Evolutionary conservation across 345 rosid genomes (phyloP), one percentile per base, ranked within the genome.

Genomic region (Brassica cretica): DNA sequence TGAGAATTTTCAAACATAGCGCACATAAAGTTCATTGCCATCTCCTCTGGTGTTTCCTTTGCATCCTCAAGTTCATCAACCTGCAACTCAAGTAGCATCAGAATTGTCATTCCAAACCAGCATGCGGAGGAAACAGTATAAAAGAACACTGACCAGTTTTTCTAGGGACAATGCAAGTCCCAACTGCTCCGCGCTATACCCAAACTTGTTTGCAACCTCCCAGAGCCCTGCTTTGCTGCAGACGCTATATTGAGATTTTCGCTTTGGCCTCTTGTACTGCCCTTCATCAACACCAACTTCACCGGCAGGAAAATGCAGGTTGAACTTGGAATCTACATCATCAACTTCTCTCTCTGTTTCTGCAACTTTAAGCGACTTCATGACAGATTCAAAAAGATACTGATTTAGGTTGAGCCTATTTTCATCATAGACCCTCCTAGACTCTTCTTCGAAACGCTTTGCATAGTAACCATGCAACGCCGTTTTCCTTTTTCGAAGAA

Each of bases 141-240:
- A 49, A 5, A 49, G 8, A 49, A 49, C 55, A 49, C 55, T 49
- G 55, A 49, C 55, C 55, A 49, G 15, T 49, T 49, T 49, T 49
- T 49, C 55, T 14, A 49, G 55, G 18, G 55, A 49, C 0, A 49
- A 49, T 49, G 55, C 55, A 49, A 49, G 55, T 49, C 55, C 55
- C 55, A 49, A 49, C 55, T 49, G 55, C 55, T 49, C 55, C 55
- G 55, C 55, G 55, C 55, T 49, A 49, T 49, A 49, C 16, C 55
- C 55, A 49, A 49, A 49, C 5, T 49, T 49, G 15, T 49, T 49
- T 49, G 55, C 18, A 49, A 49, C 55, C 55, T 49, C 55, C 55
- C 55, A 49, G 55, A 49, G 55, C 55, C 55, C 55, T 49, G 55
- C 55, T 49, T 49, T 49, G 55, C 55, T 49, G 55, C 55, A 49